Evolutionary conservation across 495 filamentous ascomycete species (phyloP).

Genomic region (Penicillium crystallinum): DNA sequence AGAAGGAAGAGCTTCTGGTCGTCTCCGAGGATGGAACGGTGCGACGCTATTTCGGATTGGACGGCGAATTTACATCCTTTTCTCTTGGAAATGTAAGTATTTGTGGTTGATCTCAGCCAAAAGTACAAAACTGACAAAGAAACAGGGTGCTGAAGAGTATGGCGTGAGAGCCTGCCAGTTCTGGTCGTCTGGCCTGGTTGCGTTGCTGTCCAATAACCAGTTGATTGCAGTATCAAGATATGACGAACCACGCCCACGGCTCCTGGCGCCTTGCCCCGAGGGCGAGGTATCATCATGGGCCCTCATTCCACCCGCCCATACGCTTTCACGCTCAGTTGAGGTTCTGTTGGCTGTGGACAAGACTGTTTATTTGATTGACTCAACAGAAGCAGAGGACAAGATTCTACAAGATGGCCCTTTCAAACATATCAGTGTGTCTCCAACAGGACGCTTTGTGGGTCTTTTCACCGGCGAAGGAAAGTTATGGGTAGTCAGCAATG

Average conservation of each 20-base stretch:
- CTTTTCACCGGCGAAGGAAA: slow-evolving; percentile 82
- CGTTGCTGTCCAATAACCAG: slow-evolving; percentile 83
- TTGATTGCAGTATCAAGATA: slow-evolving; percentile 84
- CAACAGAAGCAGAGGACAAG: slow-evolving; percentile 84
- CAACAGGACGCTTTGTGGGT: slow-evolving; percentile 80
- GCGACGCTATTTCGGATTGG: slow-evolving; percentile 83
- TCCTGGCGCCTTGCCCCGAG: slow-evolving; percentile 71
- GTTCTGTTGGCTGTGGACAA: slow-evolving; percentile 80
- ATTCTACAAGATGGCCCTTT: slow-evolving; percentile 89
- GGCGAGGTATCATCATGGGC: slow-evolving; percentile 83
- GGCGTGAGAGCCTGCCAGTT: slow-evolving; percentile 86
- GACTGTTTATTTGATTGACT: slow-evolving; percentile 82
- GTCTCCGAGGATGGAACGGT: slow-evolving; percentile 88
- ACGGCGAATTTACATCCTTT: slow-evolving; percentile 93
- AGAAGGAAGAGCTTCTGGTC: slow-evolving; percentile 88
- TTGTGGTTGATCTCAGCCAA: not conserved
- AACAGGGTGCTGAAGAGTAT: slow-evolving; percentile 72
- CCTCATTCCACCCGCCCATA: slow-evolving; percentile 81
- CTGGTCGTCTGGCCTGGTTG: slow-evolving; percentile 87
- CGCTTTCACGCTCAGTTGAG: slow-evolving; percentile 91
- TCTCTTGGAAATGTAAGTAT: slow-evolving; percentile 73
- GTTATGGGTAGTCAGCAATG: slow-evolving; percentile 88
- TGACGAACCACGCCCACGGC: slow-evolving; percentile 81
- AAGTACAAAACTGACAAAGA: slow-evolving; percentile 11
- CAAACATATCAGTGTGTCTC: slow-evolving; percentile 80